Evolutionary conservation across 345 rosid species (phyloP).

Genomic region (Kernera saxatilis): DNA sequence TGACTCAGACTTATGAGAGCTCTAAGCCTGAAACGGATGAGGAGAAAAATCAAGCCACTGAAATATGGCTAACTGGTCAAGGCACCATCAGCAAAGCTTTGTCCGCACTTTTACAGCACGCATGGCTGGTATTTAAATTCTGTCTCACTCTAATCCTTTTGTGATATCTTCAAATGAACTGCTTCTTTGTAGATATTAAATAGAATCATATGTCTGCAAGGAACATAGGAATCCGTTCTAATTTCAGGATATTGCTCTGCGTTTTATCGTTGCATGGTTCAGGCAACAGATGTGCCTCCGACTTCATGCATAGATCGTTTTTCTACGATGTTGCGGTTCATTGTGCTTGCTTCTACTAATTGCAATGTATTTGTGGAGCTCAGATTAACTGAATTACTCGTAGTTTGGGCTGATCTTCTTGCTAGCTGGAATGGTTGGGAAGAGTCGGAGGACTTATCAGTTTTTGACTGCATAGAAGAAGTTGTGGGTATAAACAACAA

Average conservation of each 20-base stretch:
- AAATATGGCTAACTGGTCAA: slow-evolving; percentile 50
- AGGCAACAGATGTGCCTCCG: slow-evolving; percentile 43
- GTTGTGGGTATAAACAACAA: slow-evolving; percentile 49
- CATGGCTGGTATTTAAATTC: slow-evolving; percentile 48
- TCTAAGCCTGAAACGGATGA: slow-evolving; percentile 46
- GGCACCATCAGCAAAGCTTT: slow-evolving; percentile 58
- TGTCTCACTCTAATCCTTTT: slow-evolving; percentile 21
- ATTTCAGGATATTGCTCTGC: slow-evolving; percentile 10
- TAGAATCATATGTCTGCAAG: slow-evolving; percentile 7
- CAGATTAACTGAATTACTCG: slow-evolving; percentile 52
- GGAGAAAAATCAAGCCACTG: slow-evolving; percentile 34
- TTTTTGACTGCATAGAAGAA: slow-evolving; percentile 80
- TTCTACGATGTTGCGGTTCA: slow-evolving; percentile 51
- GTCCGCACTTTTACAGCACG: slow-evolving; percentile 63
- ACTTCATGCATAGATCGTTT: slow-evolving; percentile 60
- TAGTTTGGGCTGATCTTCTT: slow-evolving; percentile 72
- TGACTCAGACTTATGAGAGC: slow-evolving; percentile 68
- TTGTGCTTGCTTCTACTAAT: slow-evolving; percentile 55
- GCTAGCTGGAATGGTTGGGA: slow-evolving; percentile 88
- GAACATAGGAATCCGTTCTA: slow-evolving; percentile 10
- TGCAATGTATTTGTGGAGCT: slow-evolving; percentile 41
- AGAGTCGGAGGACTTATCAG: slow-evolving; percentile 75
- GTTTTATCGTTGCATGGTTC: slow-evolving; percentile 29
- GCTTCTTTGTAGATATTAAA: slow-evolving; percentile 1
- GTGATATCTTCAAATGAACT: neutral